A percentile compares a stretch with the other conserved stretches of the same genome.
phyloP scores from a whole-genome alignment of 2,329 filamentous ascomycete genomes.

The Fusarium verticillioides region DNA sequence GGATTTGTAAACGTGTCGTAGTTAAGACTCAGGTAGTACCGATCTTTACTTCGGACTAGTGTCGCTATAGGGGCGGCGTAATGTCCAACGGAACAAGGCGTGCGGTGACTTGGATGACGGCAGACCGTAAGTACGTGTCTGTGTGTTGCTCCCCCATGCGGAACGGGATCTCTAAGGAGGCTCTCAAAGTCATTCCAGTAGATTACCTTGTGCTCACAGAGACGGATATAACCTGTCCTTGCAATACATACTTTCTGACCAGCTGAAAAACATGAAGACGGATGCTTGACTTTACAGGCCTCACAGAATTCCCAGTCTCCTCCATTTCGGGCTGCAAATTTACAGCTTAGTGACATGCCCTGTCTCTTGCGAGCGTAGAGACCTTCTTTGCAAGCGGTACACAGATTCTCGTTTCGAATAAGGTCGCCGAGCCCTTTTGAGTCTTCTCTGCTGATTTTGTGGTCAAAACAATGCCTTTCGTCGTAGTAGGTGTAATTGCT shows the following conservation, averaged over 20 bases:
- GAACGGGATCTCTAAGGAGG: background rate
- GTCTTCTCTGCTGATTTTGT: background rate
- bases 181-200: background rate
- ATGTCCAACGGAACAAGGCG: background rate
- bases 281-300: background rate
- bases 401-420: background rate
- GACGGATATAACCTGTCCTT: background rate
- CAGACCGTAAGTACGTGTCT: background rate
- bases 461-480: background rate
- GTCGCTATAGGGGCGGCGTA: background rate
- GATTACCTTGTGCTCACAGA: background rate
- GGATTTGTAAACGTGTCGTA: background rate
- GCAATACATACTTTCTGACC: background rate
- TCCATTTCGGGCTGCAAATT: background rate
- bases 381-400: background rate
- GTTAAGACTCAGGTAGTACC: background rate
- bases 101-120: background rate
- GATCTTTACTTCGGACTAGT: background rate
- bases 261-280: background rate
- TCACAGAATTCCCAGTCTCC: background rate
- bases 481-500: background rate
- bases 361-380: background rate
- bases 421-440: background rate
- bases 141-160: background rate
- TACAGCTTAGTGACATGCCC: background rate